Evolutionary conservation across 2,329 filamentous ascomycete species (phyloP), one percentile per base, ranked within the genome.

Genomic region (Sarocladium kiliense): DNA sequence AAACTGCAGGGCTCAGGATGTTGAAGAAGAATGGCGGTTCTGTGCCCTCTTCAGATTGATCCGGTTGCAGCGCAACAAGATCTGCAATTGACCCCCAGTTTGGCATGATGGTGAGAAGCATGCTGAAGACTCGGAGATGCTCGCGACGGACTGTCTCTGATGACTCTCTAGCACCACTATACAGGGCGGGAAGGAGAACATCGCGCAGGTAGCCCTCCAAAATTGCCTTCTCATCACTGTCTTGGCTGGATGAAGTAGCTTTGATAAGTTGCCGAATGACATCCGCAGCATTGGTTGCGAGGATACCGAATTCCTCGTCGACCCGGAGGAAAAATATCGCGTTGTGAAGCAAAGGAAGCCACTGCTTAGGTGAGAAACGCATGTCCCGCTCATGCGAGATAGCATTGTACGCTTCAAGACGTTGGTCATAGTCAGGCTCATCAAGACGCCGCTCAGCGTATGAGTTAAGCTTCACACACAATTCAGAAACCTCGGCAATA

Each of bases 261-360:
- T 89, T 81, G 32, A 96, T 79, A 64, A 97, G 94, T 53, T 86
- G 81, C 63, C 88, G 88, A 37, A 99, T 73, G 5, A 84, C 83
- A 64, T 92, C 87, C 0, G 91, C 89, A 6, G 94, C 90, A 67
- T 93, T 97, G 2, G 81, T 79, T 0, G 83, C 79, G 14, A 96
- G 75, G 50, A 97, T 89, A 45, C 90, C 89, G 60, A 95, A 86
- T 67, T 99, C 94, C 59, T 96, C 91, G 55, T 91, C 87, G 60
- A 93, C 84, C 60, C 85, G 86, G 60, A 97, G 86, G 65, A 88
- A 94, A 71, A 87, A 97, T 2, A 96, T 77, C 74, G 96, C 82
- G 65, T 97, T 99, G 72, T 92, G 88, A 11, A 97, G 73, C 19
- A 99, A 71, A 5, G 94, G 92, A 54, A 86, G 80, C 93, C 94